Base-by-base conservation (phyloP, 2,329 filamentous ascomycete genomes). In the Ceratocystis alfenasii region DNA sequence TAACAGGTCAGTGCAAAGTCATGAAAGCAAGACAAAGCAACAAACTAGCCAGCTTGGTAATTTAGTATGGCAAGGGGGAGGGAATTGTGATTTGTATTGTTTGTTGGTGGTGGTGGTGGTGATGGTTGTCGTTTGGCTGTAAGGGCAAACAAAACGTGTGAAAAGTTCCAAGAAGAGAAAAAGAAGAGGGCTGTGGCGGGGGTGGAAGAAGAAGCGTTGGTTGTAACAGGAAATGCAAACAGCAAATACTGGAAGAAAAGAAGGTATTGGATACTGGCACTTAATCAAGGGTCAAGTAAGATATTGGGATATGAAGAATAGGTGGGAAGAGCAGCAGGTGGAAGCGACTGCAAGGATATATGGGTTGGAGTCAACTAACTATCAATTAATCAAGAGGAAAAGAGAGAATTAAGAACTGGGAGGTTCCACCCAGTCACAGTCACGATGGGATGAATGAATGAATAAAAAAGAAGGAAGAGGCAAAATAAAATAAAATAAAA, bases 301-400 rank as follows among this genome's bases (percentile, higher is more conserved):
- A 45, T 61, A 45, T 44, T 61, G 33, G 30, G 59, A 61, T 61
- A 61, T 61, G 59, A 61, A 45, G 59, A 61, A 20, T 28, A 57
- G 53, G 53, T 8, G 10, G 22, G 20, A 30, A 17, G 20, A 22
- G 7, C 15, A 57, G 53, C 48, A 28, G 48, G 48, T 53, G 15
- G 48, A 53, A 53, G 48, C 48, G 17, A 33, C 55, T 33, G 55
- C 55, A 59, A 36, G 55, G 55, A 59, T 59, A n/a, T 15, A 36
- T 20, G 17, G 48, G 28, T 59, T 59, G 55, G 28, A 33, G 55
- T 59, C 55, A 30, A 30, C 20, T 59, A 36, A 30, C 20, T 59
- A 36, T 36, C 55, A 30, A 30, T 36, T 59, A 59, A 59, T 59
- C n/a, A 59, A 59, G 28, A 59, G 28, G 33, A 36, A 3, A 59